A percentile compares a stretch with the other conserved stretches of the same genome.
Conservation (phyloP, 169 alveolate genomes). For the Theileria equi region DNA sequence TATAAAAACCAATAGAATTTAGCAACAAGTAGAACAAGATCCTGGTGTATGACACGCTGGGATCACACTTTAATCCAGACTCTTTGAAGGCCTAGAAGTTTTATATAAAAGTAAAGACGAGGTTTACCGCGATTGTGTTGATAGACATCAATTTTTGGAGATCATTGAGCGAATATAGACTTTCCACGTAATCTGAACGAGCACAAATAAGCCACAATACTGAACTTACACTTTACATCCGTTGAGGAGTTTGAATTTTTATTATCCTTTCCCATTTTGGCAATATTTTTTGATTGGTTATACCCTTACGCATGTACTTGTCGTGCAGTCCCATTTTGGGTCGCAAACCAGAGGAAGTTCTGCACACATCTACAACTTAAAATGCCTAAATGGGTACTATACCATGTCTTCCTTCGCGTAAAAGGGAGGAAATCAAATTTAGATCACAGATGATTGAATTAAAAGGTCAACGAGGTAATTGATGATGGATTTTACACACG, state of each 20-base stretch:
- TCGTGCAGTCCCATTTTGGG: too few species aligned
- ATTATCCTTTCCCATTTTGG: too few species aligned
- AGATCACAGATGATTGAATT: slow-evolving; percentile 25
- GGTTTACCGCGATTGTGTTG: slow-evolving; percentile 5
- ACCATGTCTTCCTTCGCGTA: too few species aligned
- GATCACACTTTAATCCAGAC: slow-evolving; percentile 37
- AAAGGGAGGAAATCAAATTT: not conserved
- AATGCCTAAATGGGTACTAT: too few species aligned
- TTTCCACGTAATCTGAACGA: slow-evolving; percentile 4
- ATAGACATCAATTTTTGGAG: slow-evolving; percentile 3
- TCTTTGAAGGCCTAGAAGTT: slow-evolving; percentile 29
- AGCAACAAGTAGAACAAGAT: slow-evolving; percentile 15
- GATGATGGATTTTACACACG: not conserved
- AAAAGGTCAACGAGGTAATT: slow-evolving; percentile 49
- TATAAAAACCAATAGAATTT: slow-evolving; percentile 41
- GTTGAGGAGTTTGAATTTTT: too few species aligned
- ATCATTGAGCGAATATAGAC: slow-evolving; percentile 5
- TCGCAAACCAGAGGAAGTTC: too few species aligned
- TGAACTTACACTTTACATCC: too few species aligned
- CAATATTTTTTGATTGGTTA: too few species aligned
- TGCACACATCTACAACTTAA: too few species aligned
- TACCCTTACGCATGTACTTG: too few species aligned
- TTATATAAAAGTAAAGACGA: not conserved
- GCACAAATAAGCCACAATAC: too few species aligned
- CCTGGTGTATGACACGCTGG: slow-evolving; percentile 16